Conservation (phyloP, 2,329 filamentous ascomycete species). For the Dactylellina parvicollis region DNA sequence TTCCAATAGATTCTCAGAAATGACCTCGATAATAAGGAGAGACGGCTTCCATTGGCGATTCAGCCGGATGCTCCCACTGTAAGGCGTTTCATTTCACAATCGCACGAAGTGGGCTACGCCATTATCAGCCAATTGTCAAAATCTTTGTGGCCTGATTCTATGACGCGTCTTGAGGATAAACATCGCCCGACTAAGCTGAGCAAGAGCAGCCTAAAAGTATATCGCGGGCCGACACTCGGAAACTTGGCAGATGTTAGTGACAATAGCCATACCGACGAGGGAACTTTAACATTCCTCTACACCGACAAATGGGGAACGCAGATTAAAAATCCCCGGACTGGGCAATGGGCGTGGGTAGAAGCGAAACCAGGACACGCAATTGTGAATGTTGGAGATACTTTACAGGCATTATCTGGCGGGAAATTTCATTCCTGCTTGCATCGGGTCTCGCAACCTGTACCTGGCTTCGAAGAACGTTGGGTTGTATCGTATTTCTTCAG, state of each 20-base stretch:
- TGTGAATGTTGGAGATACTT: slow-evolving; percentile 60
- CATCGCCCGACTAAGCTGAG: not conserved
- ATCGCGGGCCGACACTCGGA: slow-evolving; percentile 17
- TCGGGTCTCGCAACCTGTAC: slow-evolving; percentile 54
- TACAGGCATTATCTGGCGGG: slow-evolving; percentile 57
- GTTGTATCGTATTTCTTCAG: slow-evolving; percentile 24
- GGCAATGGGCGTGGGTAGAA: slow-evolving; percentile 57
- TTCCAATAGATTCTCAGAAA: slow-evolving; percentile 15
- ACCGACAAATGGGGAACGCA: slow-evolving; percentile 60
- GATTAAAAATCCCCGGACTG: slow-evolving; percentile 50
- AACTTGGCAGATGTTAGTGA: slow-evolving; percentile 54
- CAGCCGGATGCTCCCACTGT: slow-evolving; percentile 3
- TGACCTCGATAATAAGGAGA: not conserved
- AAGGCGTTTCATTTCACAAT: slow-evolving; percentile 9
- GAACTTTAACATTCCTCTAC: slow-evolving; percentile 59
- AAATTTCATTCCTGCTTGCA: slow-evolving; percentile 55
- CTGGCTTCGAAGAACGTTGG: slow-evolving; percentile 21
- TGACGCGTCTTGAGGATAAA: not conserved
- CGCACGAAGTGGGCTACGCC: slow-evolving; percentile 2
- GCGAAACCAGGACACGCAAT: slow-evolving; percentile 59
- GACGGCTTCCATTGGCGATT: not conserved
- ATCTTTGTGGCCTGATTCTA: slow-evolving; percentile 14
- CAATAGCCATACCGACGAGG: slow-evolving; percentile 59
- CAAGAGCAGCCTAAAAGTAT: slow-evolving; percentile 25
- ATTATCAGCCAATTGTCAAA: slow-evolving; percentile 3